Evolutionary conservation across 257 asterid species (phyloP).

Genomic region (Knoxia roxburghii): DNA sequence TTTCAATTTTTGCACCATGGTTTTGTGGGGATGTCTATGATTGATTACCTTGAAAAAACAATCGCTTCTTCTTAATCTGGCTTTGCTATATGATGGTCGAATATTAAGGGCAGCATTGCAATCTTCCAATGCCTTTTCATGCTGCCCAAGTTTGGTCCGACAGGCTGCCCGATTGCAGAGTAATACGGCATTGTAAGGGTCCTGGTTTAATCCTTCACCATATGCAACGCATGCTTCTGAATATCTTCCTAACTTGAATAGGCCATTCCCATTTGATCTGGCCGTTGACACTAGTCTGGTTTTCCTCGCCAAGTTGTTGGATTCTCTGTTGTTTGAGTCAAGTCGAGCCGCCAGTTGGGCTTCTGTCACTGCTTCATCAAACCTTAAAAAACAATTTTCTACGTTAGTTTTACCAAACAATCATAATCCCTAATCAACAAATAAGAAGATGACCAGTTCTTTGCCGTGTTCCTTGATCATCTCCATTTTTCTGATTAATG

Average conservation of each 20-base stretch:
- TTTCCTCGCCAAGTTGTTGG: conserved; percentile 34
- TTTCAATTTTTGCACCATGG: too few relatives aligned
- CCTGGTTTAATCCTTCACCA: conserved; percentile 65
- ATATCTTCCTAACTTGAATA: conserved; percentile 43
- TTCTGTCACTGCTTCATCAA: conserved; percentile 55
- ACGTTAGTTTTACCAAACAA: background rate
- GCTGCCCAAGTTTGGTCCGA: conserved; percentile 49
- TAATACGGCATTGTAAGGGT: conserved; percentile 53
- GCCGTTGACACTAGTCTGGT: conserved; percentile 51
- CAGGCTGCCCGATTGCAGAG: conserved; percentile 78
- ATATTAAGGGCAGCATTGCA: conserved; percentile 51
- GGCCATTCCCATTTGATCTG: conserved; percentile 60
- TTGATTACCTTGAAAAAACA: conserved; percentile 68
- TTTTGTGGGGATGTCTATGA: too few relatives aligned
- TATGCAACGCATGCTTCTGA: conserved; percentile 60
- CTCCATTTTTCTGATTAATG: background rate
- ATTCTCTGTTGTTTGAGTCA: conserved; percentile 59
- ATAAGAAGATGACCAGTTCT: background rate
- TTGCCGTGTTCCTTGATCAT: background rate
- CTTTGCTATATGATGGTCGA: conserved; percentile 58
- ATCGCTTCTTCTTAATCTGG: conserved; percentile 68
- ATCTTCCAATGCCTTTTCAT: conserved; percentile 62
- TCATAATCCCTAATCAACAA: background rate
- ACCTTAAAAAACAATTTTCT: conserved; percentile 24
- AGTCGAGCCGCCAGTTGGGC: conserved; percentile 56